phyloP scores from a whole-genome alignment of 169 alveolate genomes.

The Perkinsus olseni region DNA sequence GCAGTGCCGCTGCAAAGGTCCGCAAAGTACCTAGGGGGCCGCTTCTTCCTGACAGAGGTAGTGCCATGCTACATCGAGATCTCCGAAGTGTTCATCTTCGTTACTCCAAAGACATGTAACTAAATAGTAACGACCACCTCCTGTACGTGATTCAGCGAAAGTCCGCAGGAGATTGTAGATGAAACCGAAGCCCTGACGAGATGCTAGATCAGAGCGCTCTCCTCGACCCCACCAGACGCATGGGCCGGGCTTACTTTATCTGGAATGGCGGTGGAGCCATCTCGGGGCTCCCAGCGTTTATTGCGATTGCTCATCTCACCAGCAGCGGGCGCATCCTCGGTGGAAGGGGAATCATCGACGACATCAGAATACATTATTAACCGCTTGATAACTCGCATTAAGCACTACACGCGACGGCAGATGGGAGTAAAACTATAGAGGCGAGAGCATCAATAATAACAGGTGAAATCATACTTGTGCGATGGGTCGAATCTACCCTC shows the following conservation, averaged over 20 bases:
- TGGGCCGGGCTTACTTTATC: too few relatives aligned
- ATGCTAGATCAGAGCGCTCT: too few relatives aligned
- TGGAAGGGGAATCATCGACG: background rate
- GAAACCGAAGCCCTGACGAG: too few relatives aligned
- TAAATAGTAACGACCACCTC: too few relatives aligned
- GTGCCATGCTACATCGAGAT: background rate
- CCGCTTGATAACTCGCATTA: background rate
- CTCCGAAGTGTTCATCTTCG: background rate
- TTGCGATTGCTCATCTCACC: background rate
- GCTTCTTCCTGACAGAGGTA: background rate
- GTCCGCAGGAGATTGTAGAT: too few relatives aligned
- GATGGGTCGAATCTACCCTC: too few relatives aligned
- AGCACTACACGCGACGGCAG: background rate
- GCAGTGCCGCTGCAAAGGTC: background rate
- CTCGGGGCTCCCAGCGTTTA: background rate
- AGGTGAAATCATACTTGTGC: too few relatives aligned
- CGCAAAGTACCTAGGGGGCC: background rate
- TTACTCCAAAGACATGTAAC: background rate
- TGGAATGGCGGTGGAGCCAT: too few relatives aligned
- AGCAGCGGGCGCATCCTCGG: background rate
- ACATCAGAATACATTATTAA: background rate
- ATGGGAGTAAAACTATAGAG: background rate
- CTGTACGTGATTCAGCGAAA: too few relatives aligned
- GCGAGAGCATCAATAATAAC: background rate
- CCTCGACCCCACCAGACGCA: too few relatives aligned